Evolutionary conservation across 257 asterid species (phyloP).

Genomic region (Nicotiana undulata): DNA sequence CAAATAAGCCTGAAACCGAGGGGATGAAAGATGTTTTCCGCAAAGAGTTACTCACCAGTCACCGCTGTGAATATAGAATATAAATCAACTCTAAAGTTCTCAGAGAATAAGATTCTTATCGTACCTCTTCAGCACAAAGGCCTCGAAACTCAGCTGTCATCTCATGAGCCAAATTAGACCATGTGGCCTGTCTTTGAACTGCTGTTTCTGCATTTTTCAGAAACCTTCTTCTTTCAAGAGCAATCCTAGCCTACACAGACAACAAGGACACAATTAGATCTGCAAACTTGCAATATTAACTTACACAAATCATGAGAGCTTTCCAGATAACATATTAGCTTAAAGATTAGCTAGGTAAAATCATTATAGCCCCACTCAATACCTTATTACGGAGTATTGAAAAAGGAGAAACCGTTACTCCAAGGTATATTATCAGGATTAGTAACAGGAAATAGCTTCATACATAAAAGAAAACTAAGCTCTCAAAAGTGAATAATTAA

Average conservation of each 20-base stretch:
- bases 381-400: neutral
- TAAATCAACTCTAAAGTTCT: neutral
- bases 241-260: slow-evolving; percentile 80
- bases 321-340: neutral
- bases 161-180: slow-evolving; percentile 99
- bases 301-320: neutral
- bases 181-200: slow-evolving; percentile 82
- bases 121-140: slow-evolving; percentile 97
- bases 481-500: neutral
- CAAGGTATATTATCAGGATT: neutral
- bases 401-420: neutral
- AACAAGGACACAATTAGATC: neutral
- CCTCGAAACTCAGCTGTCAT: slow-evolving; percentile 99
- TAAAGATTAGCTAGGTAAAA: neutral
- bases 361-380: neutral
- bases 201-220: slow-evolving; percentile 93
- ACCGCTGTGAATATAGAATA: slow-evolving; percentile 6
- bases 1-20: slow-evolving; percentile 68
- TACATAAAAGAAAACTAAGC: neutral
- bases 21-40: slow-evolving; percentile 11
- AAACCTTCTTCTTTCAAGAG: slow-evolving; percentile 94
- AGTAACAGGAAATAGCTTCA: neutral
- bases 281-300: neutral
- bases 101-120: neutral
- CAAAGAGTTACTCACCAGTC: neutral